These are phyloP conservation scores for Acrodontium crateriforme DNA, from an alignment of 2,329 filamentous ascomycete genomes.

Conservation along the genomic window DNA sequence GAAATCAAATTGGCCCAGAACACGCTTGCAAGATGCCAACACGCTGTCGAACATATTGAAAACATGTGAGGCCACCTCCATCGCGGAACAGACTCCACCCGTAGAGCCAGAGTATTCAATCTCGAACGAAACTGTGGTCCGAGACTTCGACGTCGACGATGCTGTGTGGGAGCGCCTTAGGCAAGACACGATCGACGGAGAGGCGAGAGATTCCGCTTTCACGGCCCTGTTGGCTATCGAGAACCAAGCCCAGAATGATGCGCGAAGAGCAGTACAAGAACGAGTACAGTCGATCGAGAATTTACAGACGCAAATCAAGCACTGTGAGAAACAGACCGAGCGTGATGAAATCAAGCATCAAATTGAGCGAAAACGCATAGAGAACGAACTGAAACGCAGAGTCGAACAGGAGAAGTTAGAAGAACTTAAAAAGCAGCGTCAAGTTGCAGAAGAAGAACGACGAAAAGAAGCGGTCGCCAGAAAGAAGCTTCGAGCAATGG, in stretches of 20 bases:
- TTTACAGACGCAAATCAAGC: slow-evolving; percentile 4
- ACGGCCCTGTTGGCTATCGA: slow-evolving; percentile 14
- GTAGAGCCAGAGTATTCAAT: not conserved
- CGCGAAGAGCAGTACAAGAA: slow-evolving; percentile 11
- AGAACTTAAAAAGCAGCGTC: slow-evolving; percentile 23
- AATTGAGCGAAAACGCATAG: slow-evolving; percentile 8
- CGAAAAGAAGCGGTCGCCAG: slow-evolving; percentile 24
- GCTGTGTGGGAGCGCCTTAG: slow-evolving; percentile 48
- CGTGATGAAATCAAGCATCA: slow-evolving; percentile 6
- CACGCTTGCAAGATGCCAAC: not conserved
- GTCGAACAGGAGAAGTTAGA: slow-evolving; percentile 10
- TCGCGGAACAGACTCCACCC: no score
- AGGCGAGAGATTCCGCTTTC: slow-evolving; percentile 27
- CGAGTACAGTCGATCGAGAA: no score
- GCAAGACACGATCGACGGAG: slow-evolving; percentile 27
- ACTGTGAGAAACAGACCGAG: slow-evolving; percentile 4
- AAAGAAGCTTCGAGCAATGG: slow-evolving; percentile 38
- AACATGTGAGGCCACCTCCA: no score
- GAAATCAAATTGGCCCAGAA: not conserved
- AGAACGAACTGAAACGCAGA: no score
- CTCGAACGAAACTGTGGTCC: not conserved
- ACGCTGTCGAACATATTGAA: no score
- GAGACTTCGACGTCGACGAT: slow-evolving; percentile 45
- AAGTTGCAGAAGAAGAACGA: slow-evolving; percentile 17
- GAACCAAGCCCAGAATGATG: slow-evolving; percentile 12